These are phyloP conservation scores for Aschersonia sp. DNA, from an alignment of 2,329 filamentous ascomycete species.

Conservation along the genomic window DNA sequence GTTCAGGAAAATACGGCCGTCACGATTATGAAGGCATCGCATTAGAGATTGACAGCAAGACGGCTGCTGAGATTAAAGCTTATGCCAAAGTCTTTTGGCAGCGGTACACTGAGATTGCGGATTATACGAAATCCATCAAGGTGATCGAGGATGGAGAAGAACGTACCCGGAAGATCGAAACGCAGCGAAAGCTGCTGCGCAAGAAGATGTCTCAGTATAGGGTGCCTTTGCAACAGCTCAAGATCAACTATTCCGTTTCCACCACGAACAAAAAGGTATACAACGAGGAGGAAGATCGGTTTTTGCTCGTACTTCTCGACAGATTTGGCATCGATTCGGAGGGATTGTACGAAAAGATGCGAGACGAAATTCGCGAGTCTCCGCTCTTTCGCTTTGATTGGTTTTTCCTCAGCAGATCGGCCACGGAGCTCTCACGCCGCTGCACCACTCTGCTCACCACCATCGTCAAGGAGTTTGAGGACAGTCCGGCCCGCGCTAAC, in stretches of 20 bases:
- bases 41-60: slow-evolving; percentile 84
- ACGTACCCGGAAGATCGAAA: slow-evolving; percentile 72
- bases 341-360: slow-evolving; percentile 78
- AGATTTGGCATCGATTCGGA: slow-evolving; percentile 86
- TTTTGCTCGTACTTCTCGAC: slow-evolving; percentile 85
- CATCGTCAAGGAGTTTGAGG: slow-evolving; percentile 88
- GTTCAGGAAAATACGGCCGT: slow-evolving; percentile 82
- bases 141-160: slow-evolving; percentile 90
- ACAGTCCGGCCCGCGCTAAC: slow-evolving; percentile 40
- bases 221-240: slow-evolving; percentile 93
- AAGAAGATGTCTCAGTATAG: slow-evolving; percentile 96
- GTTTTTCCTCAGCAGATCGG: slow-evolving; percentile 95
- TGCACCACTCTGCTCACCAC: slow-evolving; percentile 92
- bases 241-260: slow-evolving; percentile 97
- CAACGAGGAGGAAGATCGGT: slow-evolving; percentile 94
- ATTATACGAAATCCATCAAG: slow-evolving; percentile 77
- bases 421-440: slow-evolving; percentile 78
- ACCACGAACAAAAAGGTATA: slow-evolving; percentile 99
- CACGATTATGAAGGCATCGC: slow-evolving; percentile 75
- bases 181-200: slow-evolving; percentile 81
- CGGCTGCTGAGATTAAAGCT: slow-evolving; percentile 65
- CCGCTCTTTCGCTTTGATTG: slow-evolving; percentile 96
- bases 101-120: slow-evolving; percentile 77
- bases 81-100: slow-evolving; percentile 97
- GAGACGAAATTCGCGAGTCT: slow-evolving; percentile 91